These are phyloP conservation scores for Orychophragmus violaceus DNA, from an alignment of 345 rosid species.

Conservation along the genomic window DNA sequence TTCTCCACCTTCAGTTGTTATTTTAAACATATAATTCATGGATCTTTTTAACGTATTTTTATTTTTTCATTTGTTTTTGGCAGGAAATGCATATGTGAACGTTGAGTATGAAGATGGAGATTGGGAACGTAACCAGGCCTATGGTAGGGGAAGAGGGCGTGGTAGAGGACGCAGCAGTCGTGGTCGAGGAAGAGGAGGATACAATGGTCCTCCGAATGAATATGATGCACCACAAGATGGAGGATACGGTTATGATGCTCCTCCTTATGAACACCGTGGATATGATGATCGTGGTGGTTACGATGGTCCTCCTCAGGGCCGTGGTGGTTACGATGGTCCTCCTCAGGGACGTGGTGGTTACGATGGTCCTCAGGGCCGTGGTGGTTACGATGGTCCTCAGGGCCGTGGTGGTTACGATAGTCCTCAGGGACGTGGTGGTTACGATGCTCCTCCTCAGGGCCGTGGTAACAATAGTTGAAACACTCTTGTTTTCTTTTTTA, in stretches of 20 bases:
- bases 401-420: conserved; percentile 37
- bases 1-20: neutral
- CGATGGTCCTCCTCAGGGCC: conserved; percentile 3
- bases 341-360: conserved; percentile 24
- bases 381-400: conserved; percentile 7
- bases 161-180: conserved; percentile 78
- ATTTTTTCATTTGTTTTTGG: neutral
- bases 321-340: conserved; percentile 15
- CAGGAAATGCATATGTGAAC: conserved; percentile 67
- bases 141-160: conserved; percentile 74
- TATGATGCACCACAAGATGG: conserved; percentile 60
- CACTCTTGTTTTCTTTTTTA: neutral
- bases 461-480: conserved; percentile 20
- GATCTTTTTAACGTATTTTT: neutral
- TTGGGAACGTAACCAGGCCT: conserved; percentile 59
- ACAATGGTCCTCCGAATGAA: conserved; percentile 54
- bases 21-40: neutral
- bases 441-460: conserved; percentile 24
- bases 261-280: conserved; percentile 28
- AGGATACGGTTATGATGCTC: conserved; percentile 57
- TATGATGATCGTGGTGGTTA: conserved; percentile 28
- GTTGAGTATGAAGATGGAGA: conserved; percentile 78
- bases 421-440: conserved; percentile 21
- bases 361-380: conserved; percentile 28
- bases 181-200: conserved; percentile 85